phyloP scores from a whole-genome alignment of 192 early-diverging fungal genomes.

The Coemansia sp. region DNA sequence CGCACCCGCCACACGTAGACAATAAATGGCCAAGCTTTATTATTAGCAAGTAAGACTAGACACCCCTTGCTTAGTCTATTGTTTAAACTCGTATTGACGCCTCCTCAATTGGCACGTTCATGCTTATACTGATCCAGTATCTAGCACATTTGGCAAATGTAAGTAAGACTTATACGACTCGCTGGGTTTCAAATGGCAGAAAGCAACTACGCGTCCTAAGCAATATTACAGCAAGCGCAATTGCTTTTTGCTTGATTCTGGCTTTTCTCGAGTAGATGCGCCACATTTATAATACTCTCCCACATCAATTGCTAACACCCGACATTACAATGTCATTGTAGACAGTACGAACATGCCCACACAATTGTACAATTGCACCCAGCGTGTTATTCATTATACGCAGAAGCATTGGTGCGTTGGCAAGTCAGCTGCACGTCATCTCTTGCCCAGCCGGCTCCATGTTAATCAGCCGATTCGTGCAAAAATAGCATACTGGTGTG shows the following conservation, averaged over 20 bases:
- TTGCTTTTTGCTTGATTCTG: background rate
- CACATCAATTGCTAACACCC: too few species aligned
- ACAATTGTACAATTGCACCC: constrained; percentile 18
- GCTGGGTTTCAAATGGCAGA: background rate
- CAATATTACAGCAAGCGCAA: background rate
- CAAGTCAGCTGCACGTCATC: constrained; percentile 1
- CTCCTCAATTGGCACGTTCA: background rate
- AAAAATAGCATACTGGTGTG: background rate
- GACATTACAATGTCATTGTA: background rate
- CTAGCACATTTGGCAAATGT: background rate
- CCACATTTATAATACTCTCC: background rate
- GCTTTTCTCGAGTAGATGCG: background rate
- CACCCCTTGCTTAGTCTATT: background rate
- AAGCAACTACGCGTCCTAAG: background rate
- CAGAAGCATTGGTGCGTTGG: background rate
- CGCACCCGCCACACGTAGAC: constrained; percentile 11
- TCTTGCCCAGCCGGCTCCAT: background rate
- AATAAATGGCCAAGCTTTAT: background rate
- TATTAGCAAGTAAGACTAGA: background rate
- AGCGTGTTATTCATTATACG: background rate
- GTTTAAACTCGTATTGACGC: background rate
- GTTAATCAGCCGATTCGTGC: background rate
- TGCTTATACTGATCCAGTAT: background rate
- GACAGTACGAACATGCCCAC: background rate
- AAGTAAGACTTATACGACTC: background rate